Evolutionary conservation across 2,329 filamentous ascomycete species (phyloP), one percentile per base, ranked within the genome.

Genomic region (Ascochyta clinopodiicola): DNA sequence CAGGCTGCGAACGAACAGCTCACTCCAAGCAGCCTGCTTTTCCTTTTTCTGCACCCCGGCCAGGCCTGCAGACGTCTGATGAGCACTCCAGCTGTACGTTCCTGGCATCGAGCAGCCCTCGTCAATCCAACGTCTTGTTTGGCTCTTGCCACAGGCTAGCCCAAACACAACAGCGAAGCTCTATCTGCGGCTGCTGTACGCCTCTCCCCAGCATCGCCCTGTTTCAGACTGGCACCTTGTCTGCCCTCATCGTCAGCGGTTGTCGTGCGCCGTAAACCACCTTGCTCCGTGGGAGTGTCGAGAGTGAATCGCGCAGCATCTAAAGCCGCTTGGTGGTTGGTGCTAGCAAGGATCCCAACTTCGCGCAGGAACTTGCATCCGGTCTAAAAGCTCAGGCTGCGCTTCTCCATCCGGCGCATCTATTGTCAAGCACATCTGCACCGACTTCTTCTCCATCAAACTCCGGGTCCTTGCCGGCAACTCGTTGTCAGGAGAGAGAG

Each of bases 181-280:
- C 57, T 59, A 56, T 55, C 61, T 66, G 66, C 67, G 57, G 51
- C 71, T 73, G 71, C 62, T 70, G 73, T 75, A 66, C 66, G 59
- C 67, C 68, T 65, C 61, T 51, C 59, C 58, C 59, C 63, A 67
- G 62, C 59, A 66, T 67, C 63, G 52, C 50, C 60, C 63, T 57
- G 70, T 73, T 73, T 72, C 70, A 74, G 66, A 67, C 61, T 65
- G 64, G 58, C 62, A 58, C 67, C 67, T 62, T 56, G 65, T 63
- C 62, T 63, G 63, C 61, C 62, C 61, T 60, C 64, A 60, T 64
- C 59, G 61, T 68, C 66, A 64, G 64, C 60, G 59, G 55, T 56
- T 61, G 66, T 68, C 64, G 64, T 62, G 65, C 66, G 59, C 63
- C 46, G 31, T 46, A 19, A 21, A 56, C 52, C 52, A 56, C 52